These are phyloP conservation scores for Fusarium protoensiforme DNA, from an alignment of 2,329 filamentous ascomycete genomes.

Conservation along the genomic window DNA sequence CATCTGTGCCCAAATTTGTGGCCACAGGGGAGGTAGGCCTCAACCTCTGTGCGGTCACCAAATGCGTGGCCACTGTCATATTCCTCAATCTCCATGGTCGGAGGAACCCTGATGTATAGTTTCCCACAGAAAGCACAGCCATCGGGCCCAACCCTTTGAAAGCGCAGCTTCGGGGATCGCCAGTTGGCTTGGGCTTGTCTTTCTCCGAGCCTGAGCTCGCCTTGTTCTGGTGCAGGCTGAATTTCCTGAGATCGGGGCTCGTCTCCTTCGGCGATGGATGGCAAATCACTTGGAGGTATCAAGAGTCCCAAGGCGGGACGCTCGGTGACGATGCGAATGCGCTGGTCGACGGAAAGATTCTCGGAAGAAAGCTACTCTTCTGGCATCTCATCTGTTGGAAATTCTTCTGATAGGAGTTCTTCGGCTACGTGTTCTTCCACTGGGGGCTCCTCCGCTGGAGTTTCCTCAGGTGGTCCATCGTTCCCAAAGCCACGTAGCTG, in stretches of 20 bases:
- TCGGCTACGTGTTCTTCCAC: background rate
- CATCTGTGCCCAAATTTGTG: conserved; percentile 41
- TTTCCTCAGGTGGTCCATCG: background rate
- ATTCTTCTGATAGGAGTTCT: background rate
- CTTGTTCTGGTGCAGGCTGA: background rate
- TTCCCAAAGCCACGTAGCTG: background rate
- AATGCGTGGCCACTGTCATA: background rate
- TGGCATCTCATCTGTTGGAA: background rate
- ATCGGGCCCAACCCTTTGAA: background rate
- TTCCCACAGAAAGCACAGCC: conserved; percentile 5
- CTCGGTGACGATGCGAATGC: background rate
- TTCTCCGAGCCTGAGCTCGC: background rate
- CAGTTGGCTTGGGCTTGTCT: background rate
- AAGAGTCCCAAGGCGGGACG: background rate
- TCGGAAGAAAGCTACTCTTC: background rate
- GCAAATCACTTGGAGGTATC: background rate
- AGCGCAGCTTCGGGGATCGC: background rate
- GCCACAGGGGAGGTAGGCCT: conserved; percentile 41
- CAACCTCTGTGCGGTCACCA: conserved; percentile 13
- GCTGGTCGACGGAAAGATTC: background rate
- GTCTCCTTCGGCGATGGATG: background rate
- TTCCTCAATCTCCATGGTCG: background rate
- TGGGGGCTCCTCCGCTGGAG: background rate
- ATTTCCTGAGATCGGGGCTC: background rate
- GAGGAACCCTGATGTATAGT: background rate